These are phyloP conservation scores for Calocera cornea DNA, from an alignment of 768 basidiomycete genomes.

Conservation along the genomic window DNA sequence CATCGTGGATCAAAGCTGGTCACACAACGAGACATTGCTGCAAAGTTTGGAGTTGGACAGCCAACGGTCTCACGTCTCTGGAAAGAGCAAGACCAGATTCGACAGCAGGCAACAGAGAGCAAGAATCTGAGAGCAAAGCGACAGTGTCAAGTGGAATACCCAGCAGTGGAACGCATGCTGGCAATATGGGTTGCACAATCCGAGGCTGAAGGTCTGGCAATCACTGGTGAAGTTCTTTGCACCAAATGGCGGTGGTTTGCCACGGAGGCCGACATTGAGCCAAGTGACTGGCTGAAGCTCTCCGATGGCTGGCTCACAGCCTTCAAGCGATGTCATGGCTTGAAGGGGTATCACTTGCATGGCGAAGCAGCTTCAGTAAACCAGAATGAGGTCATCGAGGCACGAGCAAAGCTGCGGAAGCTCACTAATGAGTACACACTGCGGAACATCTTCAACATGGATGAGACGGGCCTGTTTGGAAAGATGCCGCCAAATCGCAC, in stretches of 20 bases:
- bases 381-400: constrained; percentile 15
- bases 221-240: constrained; percentile 27
- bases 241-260: constrained; percentile 29
- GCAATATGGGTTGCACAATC: constrained; percentile 29
- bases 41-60: constrained; percentile 26
- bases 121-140: constrained; percentile 12
- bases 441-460: background rate
- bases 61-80: constrained; percentile 25
- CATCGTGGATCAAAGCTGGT: background rate
- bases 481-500: constrained; percentile 21
- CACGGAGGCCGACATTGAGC: constrained; percentile 21
- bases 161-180: constrained; percentile 27
- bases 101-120: constrained; percentile 12
- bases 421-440: constrained; percentile 6
- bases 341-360: constrained; percentile 12
- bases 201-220: constrained; percentile 20
- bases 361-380: constrained; percentile 24
- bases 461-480: constrained; percentile 5
- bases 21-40: constrained; percentile 23
- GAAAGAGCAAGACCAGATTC: constrained; percentile 22
- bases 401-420: constrained; percentile 13
- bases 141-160: constrained; percentile 22
- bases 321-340: background rate
- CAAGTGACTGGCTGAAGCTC: constrained; percentile 24
- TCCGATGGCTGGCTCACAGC: constrained; percentile 25